Conservation (phyloP, 768 basidiomycete species). For the Tulasnella sp. region DNA sequence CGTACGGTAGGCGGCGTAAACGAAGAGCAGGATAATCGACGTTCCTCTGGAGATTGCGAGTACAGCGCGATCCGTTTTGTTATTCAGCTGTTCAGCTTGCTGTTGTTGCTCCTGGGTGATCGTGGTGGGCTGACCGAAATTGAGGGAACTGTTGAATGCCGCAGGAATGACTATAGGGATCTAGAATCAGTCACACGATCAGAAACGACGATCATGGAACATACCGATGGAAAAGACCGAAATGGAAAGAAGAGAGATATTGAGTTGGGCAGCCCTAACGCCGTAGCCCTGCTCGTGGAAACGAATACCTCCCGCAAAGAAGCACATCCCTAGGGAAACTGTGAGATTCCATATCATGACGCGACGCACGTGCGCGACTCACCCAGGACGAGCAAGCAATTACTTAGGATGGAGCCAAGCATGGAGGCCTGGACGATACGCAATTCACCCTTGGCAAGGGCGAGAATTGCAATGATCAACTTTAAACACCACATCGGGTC, state of each 20-base stretch:
- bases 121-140: not conserved
- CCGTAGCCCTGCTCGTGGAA: constrained; percentile 76
- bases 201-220: not conserved
- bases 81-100: not conserved
- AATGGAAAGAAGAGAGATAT: constrained; percentile 61
- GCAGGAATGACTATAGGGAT: constrained; percentile 15
- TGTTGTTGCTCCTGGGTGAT: not conserved
- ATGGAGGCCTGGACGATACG: constrained; percentile 62
- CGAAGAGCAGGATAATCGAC: constrained; percentile 11
- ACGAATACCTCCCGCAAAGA: constrained; percentile 72
- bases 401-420: constrained; percentile 14
- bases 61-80: constrained; percentile 4
- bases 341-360: not conserved
- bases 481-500: not conserved
- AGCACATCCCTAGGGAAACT: constrained; percentile 83
- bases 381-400: constrained; percentile 14
- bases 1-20: constrained; percentile 15
- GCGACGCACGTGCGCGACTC: not conserved
- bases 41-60: constrained; percentile 14
- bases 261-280: constrained; percentile 58
- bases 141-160: constrained; percentile 14
- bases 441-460: constrained; percentile 66
- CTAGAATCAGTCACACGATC: not conserved
- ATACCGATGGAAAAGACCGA: constrained; percentile 10
- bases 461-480: constrained; percentile 38